Evolutionary conservation across 2,329 filamentous ascomycete genomes (phyloP).

Genomic region (Cladophialophora yegresii): DNA sequence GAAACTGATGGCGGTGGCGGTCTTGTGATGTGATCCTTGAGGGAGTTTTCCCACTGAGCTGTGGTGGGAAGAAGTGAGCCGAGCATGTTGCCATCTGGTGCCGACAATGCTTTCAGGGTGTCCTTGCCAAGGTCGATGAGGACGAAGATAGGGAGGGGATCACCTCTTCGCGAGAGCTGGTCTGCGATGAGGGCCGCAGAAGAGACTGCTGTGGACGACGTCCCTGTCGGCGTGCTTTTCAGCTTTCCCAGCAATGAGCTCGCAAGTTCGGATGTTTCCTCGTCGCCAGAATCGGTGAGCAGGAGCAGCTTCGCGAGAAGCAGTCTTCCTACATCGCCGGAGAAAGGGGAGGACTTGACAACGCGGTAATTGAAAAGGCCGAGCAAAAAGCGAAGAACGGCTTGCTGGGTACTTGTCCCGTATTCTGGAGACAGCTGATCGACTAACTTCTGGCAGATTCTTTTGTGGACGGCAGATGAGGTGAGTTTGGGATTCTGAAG

Average conservation of each 20-base stretch:
- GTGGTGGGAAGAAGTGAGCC: slow-evolving; percentile 57
- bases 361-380: slow-evolving; percentile 5
- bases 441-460: slow-evolving; percentile 26
- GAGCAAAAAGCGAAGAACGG: slow-evolving; percentile 17
- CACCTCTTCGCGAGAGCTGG: slow-evolving; percentile 31
- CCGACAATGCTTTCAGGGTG: slow-evolving; percentile 44
- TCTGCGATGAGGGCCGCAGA: slow-evolving; percentile 31
- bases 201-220: slow-evolving; percentile 17
- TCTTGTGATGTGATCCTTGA: slow-evolving; percentile 54
- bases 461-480: slow-evolving; percentile 42
- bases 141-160: slow-evolving; percentile 30
- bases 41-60: slow-evolving; percentile 65
- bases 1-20: slow-evolving; percentile 65
- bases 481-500: slow-evolving; percentile 42
- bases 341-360: slow-evolving; percentile 2
- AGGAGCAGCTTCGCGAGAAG: slow-evolving; percentile 30
- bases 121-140: slow-evolving; percentile 58
- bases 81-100: neutral
- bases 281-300: slow-evolving; percentile 29
- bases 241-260: slow-evolving; percentile 23
- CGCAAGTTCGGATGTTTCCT: slow-evolving; percentile 25
- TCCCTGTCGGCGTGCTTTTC: slow-evolving; percentile 11
- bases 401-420: slow-evolving; percentile 26
- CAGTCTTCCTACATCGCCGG: slow-evolving; percentile 1
- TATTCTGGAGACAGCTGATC: slow-evolving; percentile 25